phyloP scores from a whole-genome alignment of 257 asterid species.

The Paraleonurus japonicus region DNA sequence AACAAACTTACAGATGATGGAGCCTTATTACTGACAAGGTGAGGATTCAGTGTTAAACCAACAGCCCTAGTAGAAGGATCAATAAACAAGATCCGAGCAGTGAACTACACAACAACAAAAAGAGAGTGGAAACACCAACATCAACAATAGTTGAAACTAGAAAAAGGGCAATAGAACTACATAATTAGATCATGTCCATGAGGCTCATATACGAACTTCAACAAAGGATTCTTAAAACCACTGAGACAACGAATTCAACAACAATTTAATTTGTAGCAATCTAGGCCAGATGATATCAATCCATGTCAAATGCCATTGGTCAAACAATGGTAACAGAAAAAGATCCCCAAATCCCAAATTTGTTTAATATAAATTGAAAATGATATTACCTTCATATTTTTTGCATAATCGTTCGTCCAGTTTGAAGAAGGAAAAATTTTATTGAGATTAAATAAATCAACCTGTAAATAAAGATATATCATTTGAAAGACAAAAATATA shows the following conservation, averaged over 20 bases:
- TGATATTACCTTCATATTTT: constrained; percentile 69
- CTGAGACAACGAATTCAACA: background rate
- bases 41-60: constrained; percentile 89
- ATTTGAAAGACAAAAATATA: constrained; percentile 13
- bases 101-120: constrained; percentile 52
- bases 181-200: background rate
- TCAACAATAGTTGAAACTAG: constrained; percentile 3
- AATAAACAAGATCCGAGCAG: constrained; percentile 91
- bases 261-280: background rate
- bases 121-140: constrained; percentile 14
- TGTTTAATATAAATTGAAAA: constrained; percentile 12
- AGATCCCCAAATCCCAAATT: background rate
- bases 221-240: background rate
- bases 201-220: background rate
- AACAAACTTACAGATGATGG: constrained; percentile 74
- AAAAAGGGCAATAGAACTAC: background rate
- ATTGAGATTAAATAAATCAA: constrained; percentile 71
- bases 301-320: background rate
- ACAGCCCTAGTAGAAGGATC: constrained; percentile 95
- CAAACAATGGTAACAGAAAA: background rate
- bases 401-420: constrained; percentile 77
- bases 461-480: constrained; percentile 49
- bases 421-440: constrained; percentile 66
- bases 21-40: constrained; percentile 70
- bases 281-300: background rate